A percentile compares a stretch with the other conserved stretches of the same genome.
These are phyloP conservation scores for Fusarium pilosicola DNA, from an alignment of 2,329 filamentous ascomycete genomes.

Conservation along the genomic window DNA sequence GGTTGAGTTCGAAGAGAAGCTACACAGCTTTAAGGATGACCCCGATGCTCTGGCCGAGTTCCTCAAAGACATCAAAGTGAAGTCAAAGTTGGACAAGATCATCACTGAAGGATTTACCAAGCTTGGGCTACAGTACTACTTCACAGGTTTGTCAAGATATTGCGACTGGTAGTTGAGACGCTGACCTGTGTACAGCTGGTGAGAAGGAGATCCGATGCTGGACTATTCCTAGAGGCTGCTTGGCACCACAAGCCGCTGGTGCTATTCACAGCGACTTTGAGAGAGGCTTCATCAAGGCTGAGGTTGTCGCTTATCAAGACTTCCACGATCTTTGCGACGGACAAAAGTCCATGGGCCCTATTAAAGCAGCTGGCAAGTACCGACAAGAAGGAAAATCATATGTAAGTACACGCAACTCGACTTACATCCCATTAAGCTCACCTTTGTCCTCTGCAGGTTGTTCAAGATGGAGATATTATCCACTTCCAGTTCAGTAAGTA, in stretches of 20 bases:
- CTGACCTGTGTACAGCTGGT: constrained; percentile 45
- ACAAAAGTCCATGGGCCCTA: constrained; percentile 56
- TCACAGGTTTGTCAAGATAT: constrained; percentile 48
- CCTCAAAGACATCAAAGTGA: constrained; percentile 54
- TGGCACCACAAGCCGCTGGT: constrained; percentile 55
- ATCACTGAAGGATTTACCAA: constrained; percentile 57
- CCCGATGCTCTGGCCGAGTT: constrained; percentile 48
- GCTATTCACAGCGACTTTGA: constrained; percentile 57
- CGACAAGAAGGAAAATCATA: constrained; percentile 57
- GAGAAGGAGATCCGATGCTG: constrained; percentile 59
- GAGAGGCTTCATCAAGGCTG: constrained; percentile 57
- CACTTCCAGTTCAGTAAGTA: constrained; percentile 57
- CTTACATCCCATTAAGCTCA: constrained; percentile 27
- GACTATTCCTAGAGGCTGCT: constrained; percentile 52
- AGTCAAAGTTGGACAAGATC: constrained; percentile 55
- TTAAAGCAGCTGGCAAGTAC: constrained; percentile 58
- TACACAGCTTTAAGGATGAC: constrained; percentile 53
- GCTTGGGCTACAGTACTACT: constrained; percentile 57
- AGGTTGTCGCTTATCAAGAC: constrained; percentile 57
- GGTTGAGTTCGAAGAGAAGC: constrained; percentile 57
- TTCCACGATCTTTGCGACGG: constrained; percentile 57
- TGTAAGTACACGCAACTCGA: constrained; percentile 39
- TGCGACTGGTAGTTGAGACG: not conserved
- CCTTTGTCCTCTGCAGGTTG: constrained; percentile 42
- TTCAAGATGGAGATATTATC: constrained; percentile 56